phyloP scores from a whole-genome alignment of 2,329 filamentous ascomycete species.

The Apiospora pterosperma region DNA sequence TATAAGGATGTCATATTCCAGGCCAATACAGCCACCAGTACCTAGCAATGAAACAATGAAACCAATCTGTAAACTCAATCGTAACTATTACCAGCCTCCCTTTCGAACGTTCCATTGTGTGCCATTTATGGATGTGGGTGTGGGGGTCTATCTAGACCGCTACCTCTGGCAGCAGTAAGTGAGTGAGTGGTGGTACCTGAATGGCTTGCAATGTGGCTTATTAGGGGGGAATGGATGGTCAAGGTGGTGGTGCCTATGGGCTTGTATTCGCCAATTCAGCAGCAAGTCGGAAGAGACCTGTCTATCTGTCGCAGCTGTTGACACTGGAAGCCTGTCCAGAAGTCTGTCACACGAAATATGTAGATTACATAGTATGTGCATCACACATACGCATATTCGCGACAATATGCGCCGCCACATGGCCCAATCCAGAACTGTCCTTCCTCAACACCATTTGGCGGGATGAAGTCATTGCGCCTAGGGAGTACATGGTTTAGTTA shows the following conservation, averaged over 20 bases:
- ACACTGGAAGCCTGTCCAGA: too few species aligned
- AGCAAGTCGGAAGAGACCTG: background rate
- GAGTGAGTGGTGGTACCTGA: background rate
- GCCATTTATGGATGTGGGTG: background rate
- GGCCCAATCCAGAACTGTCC: background rate
- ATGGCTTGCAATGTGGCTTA: background rate
- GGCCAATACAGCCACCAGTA: background rate
- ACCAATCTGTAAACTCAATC: background rate
- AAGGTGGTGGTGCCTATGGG: background rate
- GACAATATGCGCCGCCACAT: background rate
- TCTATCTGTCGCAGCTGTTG: too few species aligned
- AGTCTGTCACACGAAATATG: background rate
- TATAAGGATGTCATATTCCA: slow-evolving; percentile 70
- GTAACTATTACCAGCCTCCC: background rate
- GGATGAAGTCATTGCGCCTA: slow-evolving; percentile 6
- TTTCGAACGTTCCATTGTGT: background rate
- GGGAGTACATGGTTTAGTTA: background rate
- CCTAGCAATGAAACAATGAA: slow-evolving; percentile 5
- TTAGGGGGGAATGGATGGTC: background rate
- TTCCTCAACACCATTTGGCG: slow-evolving; percentile 2
- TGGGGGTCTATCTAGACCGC: background rate
- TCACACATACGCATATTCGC: background rate
- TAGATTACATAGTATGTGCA: background rate
- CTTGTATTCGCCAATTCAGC: background rate
- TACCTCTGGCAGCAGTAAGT: background rate